Evolutionary conservation across 1,284 basidiomycete species (phyloP), one percentile per base, ranked within the genome.

Genomic region (Melampsora americana): DNA sequence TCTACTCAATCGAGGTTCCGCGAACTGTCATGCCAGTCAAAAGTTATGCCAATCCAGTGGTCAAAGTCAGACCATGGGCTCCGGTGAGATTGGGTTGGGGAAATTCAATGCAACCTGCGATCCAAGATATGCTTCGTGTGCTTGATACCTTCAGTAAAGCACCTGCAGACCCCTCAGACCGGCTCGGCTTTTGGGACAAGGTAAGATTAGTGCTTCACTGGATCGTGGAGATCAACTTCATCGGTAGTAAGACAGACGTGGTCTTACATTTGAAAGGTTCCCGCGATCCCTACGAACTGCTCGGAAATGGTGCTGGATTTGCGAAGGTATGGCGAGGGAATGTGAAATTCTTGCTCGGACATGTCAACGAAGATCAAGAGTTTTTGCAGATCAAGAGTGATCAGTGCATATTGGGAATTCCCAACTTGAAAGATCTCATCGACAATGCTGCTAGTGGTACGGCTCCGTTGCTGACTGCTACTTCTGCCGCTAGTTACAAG

Each of bases 11-110:
- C 28, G 82, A 85, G 50, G 87, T 97, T 42, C 93, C 93, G 0
- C 97, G 95, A 83, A 94, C 93, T 0, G 90, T 94, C 76, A 95
- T 95, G 91, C 91, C 95, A 0, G 90, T 95, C 80, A 98, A 98
- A 84, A 91, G 90, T 28, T 98, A 95, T 81, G 92, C 92, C 2
- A 87, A 88, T 60, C 80, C 82, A 5, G 78, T 77, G 0, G 91
- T 94, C 4, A 84, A 85, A 35, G 86, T 98, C 79, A 86, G 87
- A 28, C 86, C 95, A 42, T 84, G 85, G 28, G 88, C 90, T 0
- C 85, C 87, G 12, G 86, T 86, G 42, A 87, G 90, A 5, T 92
- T 92, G 0, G 88, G 89, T 69, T 98, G 95, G 95, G 92, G 92
- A 39, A 88, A 93, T 71, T 95, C 93, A 78, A 92, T 95, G 79